Evolutionary conservation across 1,139 yeast species (phyloP), one percentile per base, ranked within the genome.

Genomic region (Debaryomycetaceae sp.): DNA sequence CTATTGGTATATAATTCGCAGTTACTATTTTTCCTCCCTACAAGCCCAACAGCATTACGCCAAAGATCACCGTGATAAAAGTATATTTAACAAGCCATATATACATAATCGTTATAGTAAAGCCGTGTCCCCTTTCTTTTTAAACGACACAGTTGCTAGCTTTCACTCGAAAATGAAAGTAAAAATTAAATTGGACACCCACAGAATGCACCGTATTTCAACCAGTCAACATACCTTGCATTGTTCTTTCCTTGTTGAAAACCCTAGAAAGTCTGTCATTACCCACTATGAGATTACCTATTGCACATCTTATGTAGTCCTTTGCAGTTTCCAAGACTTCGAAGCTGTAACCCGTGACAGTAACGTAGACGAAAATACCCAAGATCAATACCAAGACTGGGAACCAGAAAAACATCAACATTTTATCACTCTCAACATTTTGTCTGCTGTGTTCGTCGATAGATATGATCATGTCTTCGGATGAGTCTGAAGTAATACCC

Each of bases 361-460:
- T 66, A 27, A 83, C 65, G 57, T 69, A 64, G 38, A 81, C 65
- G 58, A 81, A 75, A 41, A 80, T 65, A 1, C 85, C 75, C 2
- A 81, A 53, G 14, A 82, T 72, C 39, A 76, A 50, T 27, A 85
- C 57, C 62, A 86, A 70, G 34, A 83, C 71, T 4, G 95, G 95
- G 49, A 86, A 65, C 98, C 98, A 90, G 75, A 90, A 90, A 59
- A 89, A 87, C 47, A 89, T 69, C 55, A 90, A 72, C 89, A 89
- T 86, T 57, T 83, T 86, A 63, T 90, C 98, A 57, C 89, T 86
- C 55, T 81, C 82, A 51, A 87, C 81, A 34, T 84, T 78, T 60
- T 84, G 85, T 41, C 84, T 68, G 6, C 77, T 76, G 57, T 79
- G 81, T 57, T 78, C 76, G 54, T 81, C 76, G 55, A 78, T 79